Percentiles rank a stretch among this genome's conserved stretches.
Evolutionary conservation across 768 basidiomycete genomes (phyloP).

Genomic region (Boletus rex-veris): DNA sequence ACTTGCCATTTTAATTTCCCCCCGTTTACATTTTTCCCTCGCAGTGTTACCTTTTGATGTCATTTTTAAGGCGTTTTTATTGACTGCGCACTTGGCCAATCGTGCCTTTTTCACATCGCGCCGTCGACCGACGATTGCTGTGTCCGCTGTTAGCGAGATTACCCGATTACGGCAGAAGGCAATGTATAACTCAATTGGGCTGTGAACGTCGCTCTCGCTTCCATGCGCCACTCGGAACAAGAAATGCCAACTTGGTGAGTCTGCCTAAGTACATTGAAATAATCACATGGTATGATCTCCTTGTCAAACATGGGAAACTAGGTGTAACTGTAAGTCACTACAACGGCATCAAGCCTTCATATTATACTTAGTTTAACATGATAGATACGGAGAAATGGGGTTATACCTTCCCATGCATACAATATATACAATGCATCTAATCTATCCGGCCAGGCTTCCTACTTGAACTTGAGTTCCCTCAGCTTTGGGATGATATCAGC

Average conservation of each 20-base stretch:
- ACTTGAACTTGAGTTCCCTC: slow-evolving; percentile 23
- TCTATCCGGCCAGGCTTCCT: background rate
- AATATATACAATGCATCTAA: background rate
- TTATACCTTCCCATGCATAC: background rate
- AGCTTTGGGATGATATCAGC: slow-evolving; percentile 30
- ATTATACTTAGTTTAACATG: background rate
- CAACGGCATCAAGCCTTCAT: background rate
- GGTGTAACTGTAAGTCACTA: background rate
- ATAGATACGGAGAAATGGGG: background rate
- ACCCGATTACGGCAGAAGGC: slow-evolving; percentile 13
- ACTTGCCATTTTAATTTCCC: background rate
- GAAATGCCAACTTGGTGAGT: background rate
- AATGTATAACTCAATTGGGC: slow-evolving; percentile 5
- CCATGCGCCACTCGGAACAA: background rate
- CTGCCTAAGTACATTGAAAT: background rate
- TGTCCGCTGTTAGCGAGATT: slow-evolving; percentile 1
- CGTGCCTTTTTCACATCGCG: background rate
- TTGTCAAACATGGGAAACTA: background rate
- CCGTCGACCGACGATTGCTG: slow-evolving; percentile 9
- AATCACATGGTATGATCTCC: slow-evolving; percentile 6
- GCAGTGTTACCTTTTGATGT: too few relatives aligned
- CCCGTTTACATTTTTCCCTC: too few relatives aligned
- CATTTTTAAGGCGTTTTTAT: background rate
- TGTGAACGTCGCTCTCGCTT: slow-evolving; percentile 2
- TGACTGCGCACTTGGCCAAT: background rate